Conservation (phyloP, 345 rosid species). For the Nasturtium officinale region DNA sequence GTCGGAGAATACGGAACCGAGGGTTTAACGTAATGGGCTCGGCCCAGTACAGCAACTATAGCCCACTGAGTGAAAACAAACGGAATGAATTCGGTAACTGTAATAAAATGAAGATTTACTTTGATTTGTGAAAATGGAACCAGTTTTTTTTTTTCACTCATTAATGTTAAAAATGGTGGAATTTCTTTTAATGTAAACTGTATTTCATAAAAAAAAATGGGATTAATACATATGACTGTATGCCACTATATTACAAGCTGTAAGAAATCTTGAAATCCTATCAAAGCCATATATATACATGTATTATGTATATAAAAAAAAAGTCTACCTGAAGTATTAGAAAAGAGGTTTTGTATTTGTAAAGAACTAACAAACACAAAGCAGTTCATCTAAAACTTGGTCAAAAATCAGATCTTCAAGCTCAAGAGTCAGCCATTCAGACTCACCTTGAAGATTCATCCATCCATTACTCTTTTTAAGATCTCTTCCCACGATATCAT, state of each 20-base stretch:
- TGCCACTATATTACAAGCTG: not conserved
- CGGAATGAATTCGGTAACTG: not conserved
- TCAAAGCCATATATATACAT: slow-evolving; percentile 5
- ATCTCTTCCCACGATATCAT: slow-evolving; percentile 65
- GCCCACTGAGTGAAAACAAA: not conserved
- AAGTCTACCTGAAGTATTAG: not conserved
- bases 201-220: not conserved
- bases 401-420: slow-evolving; percentile 73
- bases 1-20: slow-evolving; percentile 23
- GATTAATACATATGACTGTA: not conserved
- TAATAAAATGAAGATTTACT: not conserved
- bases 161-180: not conserved
- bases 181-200: not conserved
- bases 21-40: slow-evolving; percentile 31
- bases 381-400: slow-evolving; percentile 56
- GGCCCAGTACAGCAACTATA: slow-evolving; percentile 3
- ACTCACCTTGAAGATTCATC: slow-evolving; percentile 60
- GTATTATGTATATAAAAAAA: not conserved
- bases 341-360: not conserved
- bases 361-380: slow-evolving; percentile 26
- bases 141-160: not conserved
- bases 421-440: slow-evolving; percentile 67
- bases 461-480: slow-evolving; percentile 60
- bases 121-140: not conserved
- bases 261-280: slow-evolving; percentile 6